Conservation (phyloP, 805 yeast genomes). For the Schwanniomyces polymorphus region DNA sequence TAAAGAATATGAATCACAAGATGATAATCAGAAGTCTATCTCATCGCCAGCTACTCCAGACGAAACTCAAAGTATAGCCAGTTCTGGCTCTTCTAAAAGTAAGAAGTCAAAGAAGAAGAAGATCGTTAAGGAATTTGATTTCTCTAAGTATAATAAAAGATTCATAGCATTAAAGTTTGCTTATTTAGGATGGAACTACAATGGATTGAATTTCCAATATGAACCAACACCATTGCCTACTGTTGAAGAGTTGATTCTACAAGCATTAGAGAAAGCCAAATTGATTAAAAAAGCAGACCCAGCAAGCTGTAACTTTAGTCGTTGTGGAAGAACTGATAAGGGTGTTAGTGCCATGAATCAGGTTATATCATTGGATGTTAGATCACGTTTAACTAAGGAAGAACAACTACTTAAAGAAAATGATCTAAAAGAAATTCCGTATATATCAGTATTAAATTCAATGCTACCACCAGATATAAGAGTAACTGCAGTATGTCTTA, state of each 20-base stretch:
- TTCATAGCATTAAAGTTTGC: constrained; percentile 81
- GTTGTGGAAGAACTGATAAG: constrained; percentile 93
- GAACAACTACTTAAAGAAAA: constrained; percentile 57
- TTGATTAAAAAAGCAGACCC: constrained; percentile 64
- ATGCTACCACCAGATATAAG: constrained; percentile 79
- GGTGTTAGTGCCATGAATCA: constrained; percentile 99
- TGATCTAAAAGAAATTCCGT: constrained; percentile 74
- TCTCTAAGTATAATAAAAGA: constrained; percentile 60
- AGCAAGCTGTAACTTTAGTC: constrained; percentile 66
- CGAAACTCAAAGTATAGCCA: background rate
- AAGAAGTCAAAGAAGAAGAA: constrained; percentile 24
- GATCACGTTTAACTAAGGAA: constrained; percentile 65
- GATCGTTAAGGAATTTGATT: constrained; percentile 49
- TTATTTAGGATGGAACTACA: constrained; percentile 92
- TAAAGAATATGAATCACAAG: constrained; percentile 44
- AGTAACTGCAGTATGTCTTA: constrained; percentile 74
- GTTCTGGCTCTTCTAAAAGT: background rate
- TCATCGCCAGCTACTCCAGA: constrained; percentile 1
- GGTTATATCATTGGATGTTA: constrained; percentile 75
- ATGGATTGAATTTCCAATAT: constrained; percentile 82
- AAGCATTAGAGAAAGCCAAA: constrained; percentile 67
- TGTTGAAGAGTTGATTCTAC: constrained; percentile 73
- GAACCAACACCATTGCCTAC: constrained; percentile 81
- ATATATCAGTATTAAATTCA: constrained; percentile 72
- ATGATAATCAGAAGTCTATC: background rate